Evolutionary conservation across 768 basidiomycete genomes (phyloP).

Genomic region (Boletus fagicola): DNA sequence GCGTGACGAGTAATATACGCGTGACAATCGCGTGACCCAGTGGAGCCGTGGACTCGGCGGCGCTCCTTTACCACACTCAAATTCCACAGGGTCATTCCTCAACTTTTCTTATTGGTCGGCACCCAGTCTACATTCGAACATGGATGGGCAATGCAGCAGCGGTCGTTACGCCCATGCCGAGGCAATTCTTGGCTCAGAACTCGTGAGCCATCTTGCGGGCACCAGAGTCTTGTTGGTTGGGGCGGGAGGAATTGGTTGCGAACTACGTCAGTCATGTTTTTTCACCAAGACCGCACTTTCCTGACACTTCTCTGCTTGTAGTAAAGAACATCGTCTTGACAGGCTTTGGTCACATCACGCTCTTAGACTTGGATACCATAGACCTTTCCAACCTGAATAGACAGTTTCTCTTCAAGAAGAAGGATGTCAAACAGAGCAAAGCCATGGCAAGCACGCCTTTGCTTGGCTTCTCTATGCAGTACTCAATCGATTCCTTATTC

Average conservation of each 20-base stretch:
- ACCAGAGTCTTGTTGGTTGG: slow-evolving; percentile 87
- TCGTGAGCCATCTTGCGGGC: slow-evolving; percentile 56
- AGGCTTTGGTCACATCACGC: slow-evolving; percentile 89
- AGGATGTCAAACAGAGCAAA: slow-evolving; percentile 96
- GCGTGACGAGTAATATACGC: slow-evolving; percentile 20
- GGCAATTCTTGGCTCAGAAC: slow-evolving; percentile 76
- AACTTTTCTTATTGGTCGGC: background rate
- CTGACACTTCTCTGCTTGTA: slow-evolving; percentile 31
- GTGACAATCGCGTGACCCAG: slow-evolving; percentile 31
- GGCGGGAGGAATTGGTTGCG: slow-evolving; percentile 96
- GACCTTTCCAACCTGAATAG: slow-evolving; percentile 97
- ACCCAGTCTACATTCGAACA: background rate
- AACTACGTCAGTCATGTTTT: slow-evolving; percentile 62
- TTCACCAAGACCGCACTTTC: background rate
- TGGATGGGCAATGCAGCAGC: slow-evolving; percentile 9
- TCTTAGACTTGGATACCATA: slow-evolving; percentile 96
- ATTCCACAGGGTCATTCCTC: background rate
- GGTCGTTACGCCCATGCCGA: slow-evolving; percentile 59
- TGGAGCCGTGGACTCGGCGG: background rate
- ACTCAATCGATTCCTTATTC: background rate
- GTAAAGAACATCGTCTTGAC: slow-evolving; percentile 95
- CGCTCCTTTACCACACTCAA: background rate
- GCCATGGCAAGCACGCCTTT: slow-evolving; percentile 57
- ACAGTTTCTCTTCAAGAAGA: slow-evolving; percentile 95
- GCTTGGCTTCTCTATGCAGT: background rate